Evolutionary conservation across 2,329 filamentous ascomycete species (phyloP), one percentile per base, ranked within the genome.

Genomic region (Xylariaceae sp.): DNA sequence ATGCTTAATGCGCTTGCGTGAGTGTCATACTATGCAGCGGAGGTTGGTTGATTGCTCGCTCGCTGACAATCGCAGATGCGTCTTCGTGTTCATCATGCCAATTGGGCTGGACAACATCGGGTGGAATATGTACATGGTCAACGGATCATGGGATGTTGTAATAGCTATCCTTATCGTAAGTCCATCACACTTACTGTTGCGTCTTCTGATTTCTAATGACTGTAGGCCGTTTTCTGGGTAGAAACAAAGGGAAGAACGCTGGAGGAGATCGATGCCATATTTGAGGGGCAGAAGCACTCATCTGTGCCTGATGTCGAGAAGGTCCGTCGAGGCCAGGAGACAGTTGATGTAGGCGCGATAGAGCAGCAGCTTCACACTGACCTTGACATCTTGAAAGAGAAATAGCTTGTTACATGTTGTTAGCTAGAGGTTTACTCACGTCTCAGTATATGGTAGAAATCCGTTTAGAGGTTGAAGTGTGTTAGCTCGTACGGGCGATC

Each of bases 111-210:
- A 53, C 2, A 65, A 61, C 28, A 69, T 72, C 15, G 67, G 66
- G 2, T 72, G 65, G 65, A 68, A 65, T 45, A 66, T 66, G 57
- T 74, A 69, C 44, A 69, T 74, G 50, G 61, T 74, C 39, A 74
- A 73, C 42, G 69, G 57, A 3, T 60, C 59, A 1, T 68, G 63
- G 60, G 65, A 72, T 43, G 59, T 73, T 12, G 38, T 70, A 1
- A 59, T 68, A 19, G 44, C 61, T 18, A 45, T 58, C 4, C 56
- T 69, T 26, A 68, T 72, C 22, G 59, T 67, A 28, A 57, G 60
- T 52, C 36, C 37, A 9, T 22, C 37, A 38, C 34, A 44, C 15
- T 30, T 11, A 19, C 9, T 11, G 15, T 18, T 7, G 7, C 4
- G 4, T 7, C 9, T 28, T 33, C 15, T 34, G 22, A 11, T 36